phyloP scores from a whole-genome alignment of 257 asterid genomes.

The Scutellaria baicalensis region DNA sequence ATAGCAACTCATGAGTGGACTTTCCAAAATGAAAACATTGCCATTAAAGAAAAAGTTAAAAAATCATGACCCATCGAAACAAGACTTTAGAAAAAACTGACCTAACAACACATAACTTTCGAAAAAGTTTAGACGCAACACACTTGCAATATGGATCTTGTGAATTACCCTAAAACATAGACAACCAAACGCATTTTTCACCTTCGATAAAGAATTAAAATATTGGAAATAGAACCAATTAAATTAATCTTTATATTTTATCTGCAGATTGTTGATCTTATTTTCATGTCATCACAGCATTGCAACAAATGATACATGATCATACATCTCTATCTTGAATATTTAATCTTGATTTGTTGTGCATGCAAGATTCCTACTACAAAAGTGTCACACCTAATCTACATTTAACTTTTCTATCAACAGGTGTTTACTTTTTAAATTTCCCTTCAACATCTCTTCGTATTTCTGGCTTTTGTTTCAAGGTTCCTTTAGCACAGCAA shows the following conservation, averaged over 20 bases:
- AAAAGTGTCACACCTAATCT: not conserved
- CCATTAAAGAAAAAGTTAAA: not conserved
- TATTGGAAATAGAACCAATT: not conserved
- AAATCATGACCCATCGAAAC: not conserved
- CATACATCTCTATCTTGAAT: not conserved
- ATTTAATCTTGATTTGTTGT: not conserved
- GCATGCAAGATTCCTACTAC: not conserved
- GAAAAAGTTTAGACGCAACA: not conserved
- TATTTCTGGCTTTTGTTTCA: too few species aligned
- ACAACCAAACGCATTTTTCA: not conserved
- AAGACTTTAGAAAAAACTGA: not conserved
- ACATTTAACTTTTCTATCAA: not conserved
- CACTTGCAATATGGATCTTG: not conserved
- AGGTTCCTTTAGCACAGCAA: too few species aligned
- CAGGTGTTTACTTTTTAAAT: not conserved
- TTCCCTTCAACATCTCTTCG: not conserved
- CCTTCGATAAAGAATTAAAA: not conserved
- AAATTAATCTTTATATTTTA: not conserved
- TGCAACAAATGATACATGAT: not conserved
- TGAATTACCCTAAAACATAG: not conserved
- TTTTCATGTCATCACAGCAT: not conserved
- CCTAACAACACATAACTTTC: not conserved
- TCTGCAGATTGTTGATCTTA: not conserved
- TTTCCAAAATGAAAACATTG: not conserved
- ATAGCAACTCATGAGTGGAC: not conserved